These are phyloP conservation scores for Monsonia emarginata DNA, from an alignment of 441 rosid species.

Conservation along the genomic window DNA sequence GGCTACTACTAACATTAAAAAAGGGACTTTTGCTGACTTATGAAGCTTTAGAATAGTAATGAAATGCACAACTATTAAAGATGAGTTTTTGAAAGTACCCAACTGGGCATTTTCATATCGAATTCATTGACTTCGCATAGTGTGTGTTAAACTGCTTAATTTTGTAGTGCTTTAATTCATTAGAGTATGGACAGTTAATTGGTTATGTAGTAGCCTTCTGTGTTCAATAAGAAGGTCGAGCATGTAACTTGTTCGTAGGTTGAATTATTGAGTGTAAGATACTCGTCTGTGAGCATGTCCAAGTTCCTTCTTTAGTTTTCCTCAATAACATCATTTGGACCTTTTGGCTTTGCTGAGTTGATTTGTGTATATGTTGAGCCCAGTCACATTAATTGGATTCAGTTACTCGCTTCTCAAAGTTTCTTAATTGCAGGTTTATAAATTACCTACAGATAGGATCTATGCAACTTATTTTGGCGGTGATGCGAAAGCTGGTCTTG, in stretches of 20 bases:
- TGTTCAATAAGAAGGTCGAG: background rate
- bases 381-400: background rate
- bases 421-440: conserved; percentile 47
- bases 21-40: background rate
- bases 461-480: conserved; percentile 98
- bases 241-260: background rate
- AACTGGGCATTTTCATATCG: background rate
- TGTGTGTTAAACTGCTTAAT: background rate
- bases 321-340: too few relatives aligned
- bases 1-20: background rate
- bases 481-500: conserved; percentile 77
- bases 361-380: background rate
- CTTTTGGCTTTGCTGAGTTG: background rate
- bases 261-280: background rate
- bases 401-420: background rate
- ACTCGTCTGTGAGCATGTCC: too few relatives aligned
- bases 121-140: background rate
- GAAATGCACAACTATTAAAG: background rate
- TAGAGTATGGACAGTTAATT: too few relatives aligned
- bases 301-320: too few relatives aligned
- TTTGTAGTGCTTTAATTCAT: too few relatives aligned
- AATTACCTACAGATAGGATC: conserved; percentile 61
- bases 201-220: background rate
- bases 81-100: background rate
- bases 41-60: background rate